phyloP scores from a whole-genome alignment of 73 alveolate species.

The Paramecium tetraurelia region DNA sequence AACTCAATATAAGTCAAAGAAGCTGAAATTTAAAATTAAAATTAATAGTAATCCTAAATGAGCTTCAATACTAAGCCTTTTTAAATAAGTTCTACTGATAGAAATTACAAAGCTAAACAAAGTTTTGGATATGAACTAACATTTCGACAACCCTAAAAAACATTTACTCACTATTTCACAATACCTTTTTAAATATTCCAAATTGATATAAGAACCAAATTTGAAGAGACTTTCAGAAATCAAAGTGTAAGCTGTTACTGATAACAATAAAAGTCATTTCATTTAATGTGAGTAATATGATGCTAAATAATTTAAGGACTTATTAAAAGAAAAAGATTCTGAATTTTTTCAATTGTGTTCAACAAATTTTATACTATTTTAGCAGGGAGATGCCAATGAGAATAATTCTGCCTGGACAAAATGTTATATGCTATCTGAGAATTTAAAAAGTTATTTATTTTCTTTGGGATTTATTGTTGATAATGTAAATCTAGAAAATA shows the following conservation, averaged over 20 bases:
- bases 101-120: neutral
- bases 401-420: neutral
- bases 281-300: neutral
- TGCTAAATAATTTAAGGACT: neutral
- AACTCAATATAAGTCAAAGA: neutral
- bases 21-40: neutral
- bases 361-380: neutral
- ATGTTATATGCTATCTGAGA: neutral
- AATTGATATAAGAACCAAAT: neutral
- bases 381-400: neutral
- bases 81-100: neutral
- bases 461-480: neutral
- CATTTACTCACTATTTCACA: neutral
- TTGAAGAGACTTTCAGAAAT: neutral
- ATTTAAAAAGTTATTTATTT: neutral
- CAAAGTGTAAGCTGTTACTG: neutral
- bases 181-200: neutral
- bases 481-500: neutral
- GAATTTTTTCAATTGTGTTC: neutral
- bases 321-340: neutral
- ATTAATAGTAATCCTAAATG: neutral
- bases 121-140: neutral
- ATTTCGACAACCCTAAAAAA: neutral
- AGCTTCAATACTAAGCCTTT: neutral
- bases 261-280: neutral